These are phyloP conservation scores for Blastomyces emzantsi DNA, from an alignment of 2,329 filamentous ascomycete genomes.

Conservation along the genomic window DNA sequence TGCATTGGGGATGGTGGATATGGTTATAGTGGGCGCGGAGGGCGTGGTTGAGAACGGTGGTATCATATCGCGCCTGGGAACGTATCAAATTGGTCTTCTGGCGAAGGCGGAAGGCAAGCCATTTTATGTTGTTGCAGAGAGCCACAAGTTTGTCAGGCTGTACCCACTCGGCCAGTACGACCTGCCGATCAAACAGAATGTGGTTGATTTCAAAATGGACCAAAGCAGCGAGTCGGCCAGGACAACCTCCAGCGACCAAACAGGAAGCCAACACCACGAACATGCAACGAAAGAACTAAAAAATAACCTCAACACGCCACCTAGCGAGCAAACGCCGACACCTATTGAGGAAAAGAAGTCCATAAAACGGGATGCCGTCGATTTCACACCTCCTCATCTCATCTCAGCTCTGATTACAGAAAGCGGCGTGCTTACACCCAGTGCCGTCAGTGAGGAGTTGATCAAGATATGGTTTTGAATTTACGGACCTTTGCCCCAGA, in stretches of 20 bases:
- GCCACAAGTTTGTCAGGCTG: constrained; percentile 89
- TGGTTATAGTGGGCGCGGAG: constrained; percentile 60
- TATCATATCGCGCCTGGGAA: constrained; percentile 79
- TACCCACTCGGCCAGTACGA: constrained; percentile 77
- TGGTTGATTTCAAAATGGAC: constrained; percentile 62
- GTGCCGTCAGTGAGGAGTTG: constrained; percentile 57
- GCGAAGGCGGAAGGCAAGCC: constrained; percentile 64
- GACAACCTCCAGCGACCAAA: background rate
- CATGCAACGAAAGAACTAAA: constrained; percentile 13
- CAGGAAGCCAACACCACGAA: background rate
- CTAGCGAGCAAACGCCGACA: constrained; percentile 14
- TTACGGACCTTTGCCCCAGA: background rate
- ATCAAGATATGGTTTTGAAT: constrained; percentile 52
- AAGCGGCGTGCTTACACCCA: constrained; percentile 53
- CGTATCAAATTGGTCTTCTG: constrained; percentile 75
- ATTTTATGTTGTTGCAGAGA: constrained; percentile 88
- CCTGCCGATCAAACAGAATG: constrained; percentile 67
- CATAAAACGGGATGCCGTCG: constrained; percentile 27
- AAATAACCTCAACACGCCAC: constrained; percentile 13
- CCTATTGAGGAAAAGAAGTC: background rate
- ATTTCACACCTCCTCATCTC: constrained; percentile 49
- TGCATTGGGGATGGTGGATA: constrained; percentile 64
- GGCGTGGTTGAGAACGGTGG: constrained; percentile 92
- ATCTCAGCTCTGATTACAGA: constrained; percentile 59
- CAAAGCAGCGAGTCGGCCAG: constrained; percentile 27